Conservation (phyloP, 2,329 filamentous ascomycete species). For the Teratosphaeria viscida region DNA sequence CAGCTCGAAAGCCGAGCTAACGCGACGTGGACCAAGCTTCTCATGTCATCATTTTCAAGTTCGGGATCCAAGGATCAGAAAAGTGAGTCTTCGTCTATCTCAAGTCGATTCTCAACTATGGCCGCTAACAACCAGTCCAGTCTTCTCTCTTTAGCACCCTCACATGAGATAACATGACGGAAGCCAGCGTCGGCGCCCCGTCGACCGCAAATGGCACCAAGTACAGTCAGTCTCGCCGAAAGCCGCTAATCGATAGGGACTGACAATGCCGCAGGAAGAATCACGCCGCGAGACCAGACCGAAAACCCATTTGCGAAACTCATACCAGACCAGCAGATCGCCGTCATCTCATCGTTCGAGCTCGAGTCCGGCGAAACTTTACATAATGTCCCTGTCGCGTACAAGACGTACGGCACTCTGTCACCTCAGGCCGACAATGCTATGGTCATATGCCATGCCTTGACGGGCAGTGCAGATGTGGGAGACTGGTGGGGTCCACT, state of each 20-base stretch:
- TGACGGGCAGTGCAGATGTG: slow-evolving; percentile 78
- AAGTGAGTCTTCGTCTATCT: too few relatives aligned
- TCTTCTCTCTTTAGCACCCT: not conserved
- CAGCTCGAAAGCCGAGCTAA: too few relatives aligned
- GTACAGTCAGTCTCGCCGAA: slow-evolving; percentile 1
- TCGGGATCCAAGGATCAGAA: too few relatives aligned
- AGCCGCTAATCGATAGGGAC: not conserved
- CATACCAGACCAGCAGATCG: slow-evolving; percentile 81
- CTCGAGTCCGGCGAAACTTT: slow-evolving; percentile 86
- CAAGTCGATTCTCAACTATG: not conserved
- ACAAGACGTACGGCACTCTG: slow-evolving; percentile 51
- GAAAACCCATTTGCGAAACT: slow-evolving; percentile 85
- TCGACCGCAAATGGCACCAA: slow-evolving; percentile 6
- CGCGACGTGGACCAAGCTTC: too few relatives aligned
- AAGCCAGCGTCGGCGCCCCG: not conserved
- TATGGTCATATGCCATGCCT: slow-evolving; percentile 66
- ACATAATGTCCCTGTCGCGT: slow-evolving; percentile 59
- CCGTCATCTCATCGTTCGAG: slow-evolving; percentile 76
- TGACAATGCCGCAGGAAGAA: slow-evolving; percentile 14
- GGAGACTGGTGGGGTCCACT: slow-evolving; percentile 83
- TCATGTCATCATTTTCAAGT: too few relatives aligned
- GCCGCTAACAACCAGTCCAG: not conserved
- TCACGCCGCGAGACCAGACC: slow-evolving; percentile 45
- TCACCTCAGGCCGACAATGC: slow-evolving; percentile 49
- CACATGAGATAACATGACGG: not conserved